A percentile compares a stretch with the other conserved stretches of the same genome.
Conservation (phyloP, 2,329 filamentous ascomycete genomes). For the Colletotrichum eleusines region DNA sequence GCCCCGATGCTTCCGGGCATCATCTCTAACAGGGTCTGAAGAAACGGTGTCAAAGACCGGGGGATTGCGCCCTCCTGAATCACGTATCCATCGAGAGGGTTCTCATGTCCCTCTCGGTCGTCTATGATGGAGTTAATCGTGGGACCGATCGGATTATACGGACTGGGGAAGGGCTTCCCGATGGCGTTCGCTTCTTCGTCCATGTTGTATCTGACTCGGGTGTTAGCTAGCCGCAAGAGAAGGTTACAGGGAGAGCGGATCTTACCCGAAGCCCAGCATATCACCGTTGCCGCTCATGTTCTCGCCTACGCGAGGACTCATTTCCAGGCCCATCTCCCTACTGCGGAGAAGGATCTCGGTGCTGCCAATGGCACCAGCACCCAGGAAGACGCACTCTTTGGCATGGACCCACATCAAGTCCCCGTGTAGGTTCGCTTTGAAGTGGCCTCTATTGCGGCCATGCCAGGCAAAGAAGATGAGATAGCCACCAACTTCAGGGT, state of each 20-base stretch:
- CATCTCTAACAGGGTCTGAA: constrained; percentile 68
- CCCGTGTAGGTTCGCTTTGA: constrained; percentile 65
- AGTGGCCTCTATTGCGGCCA: constrained; percentile 67
- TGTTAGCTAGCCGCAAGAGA: constrained; percentile 44
- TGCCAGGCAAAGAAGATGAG: constrained; percentile 75
- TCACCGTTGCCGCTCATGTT: constrained; percentile 77
- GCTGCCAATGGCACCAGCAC: constrained; percentile 73
- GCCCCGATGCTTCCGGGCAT: constrained; percentile 61
- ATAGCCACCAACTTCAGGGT: constrained; percentile 64
- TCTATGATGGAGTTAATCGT: constrained; percentile 75
- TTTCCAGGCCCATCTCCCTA: constrained; percentile 66
- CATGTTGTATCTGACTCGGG: constrained; percentile 65
- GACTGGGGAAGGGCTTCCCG: constrained; percentile 62
- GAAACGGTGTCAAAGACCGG: constrained; percentile 64
- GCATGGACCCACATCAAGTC: constrained; percentile 77
- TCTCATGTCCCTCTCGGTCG: constrained; percentile 62
- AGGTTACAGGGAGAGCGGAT: background rate
- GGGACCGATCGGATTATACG: constrained; percentile 68
- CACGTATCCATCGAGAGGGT: constrained; percentile 71
- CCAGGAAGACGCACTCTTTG: constrained; percentile 73
- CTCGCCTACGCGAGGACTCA: constrained; percentile 69
- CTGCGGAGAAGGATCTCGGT: constrained; percentile 75
- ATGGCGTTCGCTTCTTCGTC: constrained; percentile 68
- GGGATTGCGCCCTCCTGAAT: constrained; percentile 74
- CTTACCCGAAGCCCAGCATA: constrained; percentile 71